A percentile compares a stretch with the other conserved stretches of the same genome.
These are phyloP conservation scores for Agaricales sp. DNA, from an alignment of 1,284 basidiomycete species.

Conservation along the genomic window DNA sequence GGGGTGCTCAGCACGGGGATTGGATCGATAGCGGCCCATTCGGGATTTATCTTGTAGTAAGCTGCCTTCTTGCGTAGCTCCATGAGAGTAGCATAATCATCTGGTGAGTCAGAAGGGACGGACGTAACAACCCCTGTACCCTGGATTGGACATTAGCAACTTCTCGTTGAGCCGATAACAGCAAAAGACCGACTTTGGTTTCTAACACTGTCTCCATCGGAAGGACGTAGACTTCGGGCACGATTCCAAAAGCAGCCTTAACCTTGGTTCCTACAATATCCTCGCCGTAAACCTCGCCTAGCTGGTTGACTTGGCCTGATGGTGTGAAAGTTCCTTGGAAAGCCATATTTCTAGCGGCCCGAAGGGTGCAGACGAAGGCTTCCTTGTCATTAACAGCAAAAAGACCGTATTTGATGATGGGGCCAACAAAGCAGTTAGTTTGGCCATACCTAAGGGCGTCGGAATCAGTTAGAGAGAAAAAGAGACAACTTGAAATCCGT, in stretches of 20 bases:
- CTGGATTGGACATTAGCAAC: conserved; percentile 21
- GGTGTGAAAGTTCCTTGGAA: conserved; percentile 80
- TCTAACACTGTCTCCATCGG: conserved; percentile 97
- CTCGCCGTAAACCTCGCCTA: conserved; percentile 70
- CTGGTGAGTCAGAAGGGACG: conserved; percentile 96
- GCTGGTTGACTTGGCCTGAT: conserved; percentile 63
- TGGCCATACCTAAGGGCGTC: conserved; percentile 74
- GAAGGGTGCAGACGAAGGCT: conserved; percentile 84
- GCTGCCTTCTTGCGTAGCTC: conserved; percentile 97
- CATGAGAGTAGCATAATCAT: conserved; percentile 87
- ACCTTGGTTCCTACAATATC: conserved; percentile 87
- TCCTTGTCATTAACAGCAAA: conserved; percentile 83
- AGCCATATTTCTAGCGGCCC: conserved; percentile 95
- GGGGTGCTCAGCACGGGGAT: conserved; percentile 86
- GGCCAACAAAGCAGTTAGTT: conserved; percentile 96
- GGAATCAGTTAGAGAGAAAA: conserved; percentile 9
- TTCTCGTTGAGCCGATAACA: conserved; percentile 1
- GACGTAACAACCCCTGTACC: conserved; percentile 99
- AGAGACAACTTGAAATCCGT: conserved; percentile 11
- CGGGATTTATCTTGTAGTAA: conserved; percentile 91
- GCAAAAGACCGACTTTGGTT: conserved; percentile 57
- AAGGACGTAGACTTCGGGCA: conserved; percentile 87
- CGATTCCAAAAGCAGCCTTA: conserved; percentile 77
- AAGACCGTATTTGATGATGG: conserved; percentile 86
- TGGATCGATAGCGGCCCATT: conserved; percentile 83